Base-by-base conservation (phyloP, 495 filamentous ascomycete species). In the Penicillium desertorum region DNA sequence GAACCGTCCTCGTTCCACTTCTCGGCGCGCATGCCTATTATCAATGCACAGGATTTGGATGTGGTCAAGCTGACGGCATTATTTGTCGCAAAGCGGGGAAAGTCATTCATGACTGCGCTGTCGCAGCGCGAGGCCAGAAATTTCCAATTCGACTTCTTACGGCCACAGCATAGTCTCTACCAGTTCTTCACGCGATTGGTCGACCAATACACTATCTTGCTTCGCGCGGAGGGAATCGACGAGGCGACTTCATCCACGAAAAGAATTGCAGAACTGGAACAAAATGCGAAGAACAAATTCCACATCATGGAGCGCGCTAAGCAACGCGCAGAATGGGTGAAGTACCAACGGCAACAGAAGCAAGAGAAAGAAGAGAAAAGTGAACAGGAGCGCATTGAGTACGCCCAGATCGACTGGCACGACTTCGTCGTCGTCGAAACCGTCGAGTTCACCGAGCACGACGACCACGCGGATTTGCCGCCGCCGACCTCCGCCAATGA, bases 351-450 rank as follows among this genome's bases (percentile, higher is more conserved):
- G 60, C 80, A 87, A 53, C 89, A 97, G 72, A 96, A 93, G 70
- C 82, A 85, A 54, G 88, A 91, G 79, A 88, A 94, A 61, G 92
- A 96, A 63, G 90, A 96, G 64, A 84, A 92, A 59, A 88, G 87
- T 44, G 91, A 96, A 68, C 85, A 88, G 63, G 91, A 96, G 71
- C 84, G 85, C 53, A 72, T 95, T 20, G 83, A 89, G 59, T 98
- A 93, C 65, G 87, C 89, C 9, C 87, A 93, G 64, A 94, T 98
- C 61, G 94, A 98, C 69, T 98, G 94, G 94, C 91, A 96, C 64
- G 94, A 98, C 71, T 98, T 98, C 61, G 88, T 92, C 23, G 86
- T 98, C 27, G 92, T 97, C 22, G 94, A 97, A 73, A 97, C 93
- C 3, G 91, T 98, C n/a, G 74, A 88, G 27, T 98, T 98, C 73